A percentile compares a stretch with the other conserved stretches of the same genome.
Conservation (phyloP, 352 stramenopile species). For the Globisporangium cystogenes region DNA sequence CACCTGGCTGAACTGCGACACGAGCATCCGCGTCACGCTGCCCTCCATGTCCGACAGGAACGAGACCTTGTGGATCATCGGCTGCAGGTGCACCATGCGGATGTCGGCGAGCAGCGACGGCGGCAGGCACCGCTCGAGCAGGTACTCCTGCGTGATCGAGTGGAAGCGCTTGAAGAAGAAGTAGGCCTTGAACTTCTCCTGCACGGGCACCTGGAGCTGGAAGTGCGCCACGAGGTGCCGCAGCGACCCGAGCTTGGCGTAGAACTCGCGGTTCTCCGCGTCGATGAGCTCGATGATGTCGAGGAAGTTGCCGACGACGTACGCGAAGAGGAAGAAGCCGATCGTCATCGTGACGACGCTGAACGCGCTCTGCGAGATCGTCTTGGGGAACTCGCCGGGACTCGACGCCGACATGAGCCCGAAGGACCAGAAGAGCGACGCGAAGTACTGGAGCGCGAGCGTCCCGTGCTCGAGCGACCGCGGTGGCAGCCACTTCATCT, state of each 20-base stretch:
- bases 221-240: slow-evolving; percentile 55
- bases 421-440: slow-evolving; percentile 64
- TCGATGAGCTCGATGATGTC: slow-evolving; percentile 71
- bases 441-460: slow-evolving; percentile 42
- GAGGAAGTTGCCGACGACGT: slow-evolving; percentile 67
- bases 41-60: slow-evolving; percentile 55
- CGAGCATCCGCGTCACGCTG: slow-evolving; percentile 58
- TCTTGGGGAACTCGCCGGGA: slow-evolving; percentile 44
- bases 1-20: slow-evolving; percentile 61
- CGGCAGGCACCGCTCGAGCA: slow-evolving; percentile 54
- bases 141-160: slow-evolving; percentile 65
- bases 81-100: slow-evolving; percentile 53
- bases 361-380: slow-evolving; percentile 40
- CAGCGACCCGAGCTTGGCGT: slow-evolving; percentile 42
- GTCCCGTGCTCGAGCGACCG: slow-evolving; percentile 20
- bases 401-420: slow-evolving; percentile 59
- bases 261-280: slow-evolving; percentile 61
- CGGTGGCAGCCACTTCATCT: slow-evolving; percentile 27
- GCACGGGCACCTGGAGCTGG: slow-evolving; percentile 27
- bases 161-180: slow-evolving; percentile 74
- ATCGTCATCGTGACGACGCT: slow-evolving; percentile 50
- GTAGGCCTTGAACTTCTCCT: slow-evolving; percentile 52
- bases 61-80: slow-evolving; percentile 64
- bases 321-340: slow-evolving; percentile 70
- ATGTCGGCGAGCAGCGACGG: slow-evolving; percentile 67